A percentile compares a stretch with the other conserved stretches of the same genome.
Evolutionary conservation across 139 green algal genomes (phyloP).

Genomic region (Auxenochlorella pyrenoidosa): DNA sequence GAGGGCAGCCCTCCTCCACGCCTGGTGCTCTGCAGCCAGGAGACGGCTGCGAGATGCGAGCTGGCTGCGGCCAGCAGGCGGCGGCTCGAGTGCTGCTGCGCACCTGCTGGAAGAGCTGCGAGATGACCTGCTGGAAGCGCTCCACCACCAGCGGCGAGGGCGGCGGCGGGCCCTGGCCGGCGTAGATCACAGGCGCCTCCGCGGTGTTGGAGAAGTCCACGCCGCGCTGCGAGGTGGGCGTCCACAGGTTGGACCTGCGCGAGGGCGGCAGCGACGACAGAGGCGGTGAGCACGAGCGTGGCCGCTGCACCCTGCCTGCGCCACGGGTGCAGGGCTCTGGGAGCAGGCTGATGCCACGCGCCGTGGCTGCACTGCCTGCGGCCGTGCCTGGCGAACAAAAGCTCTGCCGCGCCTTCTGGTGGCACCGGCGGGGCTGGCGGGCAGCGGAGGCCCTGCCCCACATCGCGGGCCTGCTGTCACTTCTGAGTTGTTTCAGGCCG

Average conservation of each 20-base stretch:
- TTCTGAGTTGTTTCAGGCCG: no score
- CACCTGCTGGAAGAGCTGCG: conserved; percentile 97
- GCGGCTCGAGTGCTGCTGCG: no score
- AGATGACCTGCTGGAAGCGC: conserved; percentile 97
- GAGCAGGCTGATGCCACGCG: no score
- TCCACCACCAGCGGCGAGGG: conserved; percentile 95
- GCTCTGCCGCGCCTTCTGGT: no score
- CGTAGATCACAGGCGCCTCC: conserved; percentile 29
- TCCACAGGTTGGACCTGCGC: conserved; percentile 36
- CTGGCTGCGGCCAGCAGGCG: not conserved
- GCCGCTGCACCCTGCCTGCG: no score
- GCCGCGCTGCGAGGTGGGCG: conserved; percentile 34
- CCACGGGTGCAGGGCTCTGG: no score
- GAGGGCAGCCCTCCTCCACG: no score
- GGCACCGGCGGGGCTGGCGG: no score
- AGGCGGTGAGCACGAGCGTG: not conserved
- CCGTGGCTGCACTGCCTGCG: no score
- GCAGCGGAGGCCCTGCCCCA: not conserved
- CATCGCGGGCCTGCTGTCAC: not conserved
- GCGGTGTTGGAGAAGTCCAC: conserved; percentile 16
- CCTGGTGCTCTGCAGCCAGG: no score
- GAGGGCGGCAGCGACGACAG: not conserved
- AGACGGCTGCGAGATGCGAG: not conserved
- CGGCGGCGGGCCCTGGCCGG: conserved; percentile 71
- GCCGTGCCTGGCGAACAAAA: no score